phyloP scores from a whole-genome alignment of 78 protist genomes.

The Paratrimastix pyriformis region DNA sequence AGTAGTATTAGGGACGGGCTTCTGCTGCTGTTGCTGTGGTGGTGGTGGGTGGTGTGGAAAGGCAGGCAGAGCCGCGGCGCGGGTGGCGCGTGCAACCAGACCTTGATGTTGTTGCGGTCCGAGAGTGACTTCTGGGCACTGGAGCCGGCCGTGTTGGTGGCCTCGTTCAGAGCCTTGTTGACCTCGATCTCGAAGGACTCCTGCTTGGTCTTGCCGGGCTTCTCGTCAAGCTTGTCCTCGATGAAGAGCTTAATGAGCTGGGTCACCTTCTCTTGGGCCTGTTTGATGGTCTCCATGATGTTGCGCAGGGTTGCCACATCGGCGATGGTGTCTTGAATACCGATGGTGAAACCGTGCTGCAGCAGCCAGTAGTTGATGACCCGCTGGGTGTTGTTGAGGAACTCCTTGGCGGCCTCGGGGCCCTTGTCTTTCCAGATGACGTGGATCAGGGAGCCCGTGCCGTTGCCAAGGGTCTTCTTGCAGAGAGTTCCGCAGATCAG shows the following conservation, averaged over 20 bases:
- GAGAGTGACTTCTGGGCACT: constrained; percentile 41
- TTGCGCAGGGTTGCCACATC: constrained; percentile 53
- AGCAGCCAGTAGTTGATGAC: constrained; percentile 85
- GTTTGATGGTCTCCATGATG: constrained; percentile 47
- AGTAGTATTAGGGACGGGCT: too few species aligned
- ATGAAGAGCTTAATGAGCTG: constrained; percentile 48
- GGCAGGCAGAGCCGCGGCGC: too few species aligned
- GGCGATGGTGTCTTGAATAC: constrained; percentile 92
- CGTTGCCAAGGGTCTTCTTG: constrained; percentile 64
- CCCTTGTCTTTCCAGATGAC: constrained; percentile 80
- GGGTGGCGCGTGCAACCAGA: too few species aligned
- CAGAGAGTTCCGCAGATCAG: constrained; percentile 74
- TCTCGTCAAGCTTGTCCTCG: constrained; percentile 53
- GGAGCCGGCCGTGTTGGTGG: constrained; percentile 71
- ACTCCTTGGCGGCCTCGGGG: constrained; percentile 56
- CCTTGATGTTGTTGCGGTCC: constrained; percentile 1
- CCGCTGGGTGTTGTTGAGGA: constrained; percentile 67
- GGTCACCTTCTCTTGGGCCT: constrained; percentile 57
- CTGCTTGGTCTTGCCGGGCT: constrained; percentile 77
- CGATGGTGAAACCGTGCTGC: constrained; percentile 77
- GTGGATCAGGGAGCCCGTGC: constrained; percentile 35
- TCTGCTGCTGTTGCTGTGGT: too few species aligned
- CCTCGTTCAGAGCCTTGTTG: constrained; percentile 80
- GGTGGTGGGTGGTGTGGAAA: too few species aligned
- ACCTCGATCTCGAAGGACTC: constrained; percentile 91